Evolutionary conservation across 192 early-diverging fungal genomes (phyloP).

Genomic region (Lunasporangiospora selenospora): DNA sequence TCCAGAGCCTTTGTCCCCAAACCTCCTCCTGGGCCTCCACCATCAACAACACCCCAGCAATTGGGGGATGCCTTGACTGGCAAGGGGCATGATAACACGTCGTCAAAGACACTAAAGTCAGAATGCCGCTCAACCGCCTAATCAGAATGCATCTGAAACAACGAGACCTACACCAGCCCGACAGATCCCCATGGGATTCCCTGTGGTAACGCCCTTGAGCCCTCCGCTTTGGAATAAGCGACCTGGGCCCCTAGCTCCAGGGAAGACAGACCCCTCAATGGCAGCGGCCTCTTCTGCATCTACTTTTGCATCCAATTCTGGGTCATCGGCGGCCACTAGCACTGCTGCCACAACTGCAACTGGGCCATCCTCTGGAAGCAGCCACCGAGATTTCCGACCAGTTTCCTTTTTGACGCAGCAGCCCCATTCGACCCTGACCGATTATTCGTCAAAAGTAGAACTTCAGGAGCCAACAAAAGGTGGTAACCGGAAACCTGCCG

Average conservation of each 20-base stretch:
- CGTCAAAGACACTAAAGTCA: no score
- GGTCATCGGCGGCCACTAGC: background rate
- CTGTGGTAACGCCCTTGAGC: constrained; percentile 33
- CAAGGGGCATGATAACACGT: no score
- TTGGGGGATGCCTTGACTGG: no score
- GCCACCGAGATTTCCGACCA: constrained; percentile 30
- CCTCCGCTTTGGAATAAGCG: constrained; percentile 27
- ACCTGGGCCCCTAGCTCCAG: constrained; percentile 1
- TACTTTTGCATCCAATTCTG: background rate
- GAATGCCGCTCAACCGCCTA: no score
- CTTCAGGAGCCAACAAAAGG: background rate
- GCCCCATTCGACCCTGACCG: background rate
- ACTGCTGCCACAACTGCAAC: background rate
- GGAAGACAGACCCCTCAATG: background rate
- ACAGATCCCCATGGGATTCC: constrained; percentile 45
- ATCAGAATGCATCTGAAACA: constrained; percentile 4
- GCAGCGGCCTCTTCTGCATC: background rate
- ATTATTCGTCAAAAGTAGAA: background rate
- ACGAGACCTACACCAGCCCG: constrained; percentile 32
- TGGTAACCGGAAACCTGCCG: background rate
- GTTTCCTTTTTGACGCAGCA: constrained; percentile 35
- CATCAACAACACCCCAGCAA: constrained; percentile 3
- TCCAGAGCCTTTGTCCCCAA: no score
- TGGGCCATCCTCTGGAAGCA: background rate
- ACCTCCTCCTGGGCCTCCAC: constrained; percentile 3